Evolutionary conservation across 2,329 filamentous ascomycete species (phyloP), one percentile per base, ranked within the genome.

Genomic region (Emmonsiellopsis sp.): DNA sequence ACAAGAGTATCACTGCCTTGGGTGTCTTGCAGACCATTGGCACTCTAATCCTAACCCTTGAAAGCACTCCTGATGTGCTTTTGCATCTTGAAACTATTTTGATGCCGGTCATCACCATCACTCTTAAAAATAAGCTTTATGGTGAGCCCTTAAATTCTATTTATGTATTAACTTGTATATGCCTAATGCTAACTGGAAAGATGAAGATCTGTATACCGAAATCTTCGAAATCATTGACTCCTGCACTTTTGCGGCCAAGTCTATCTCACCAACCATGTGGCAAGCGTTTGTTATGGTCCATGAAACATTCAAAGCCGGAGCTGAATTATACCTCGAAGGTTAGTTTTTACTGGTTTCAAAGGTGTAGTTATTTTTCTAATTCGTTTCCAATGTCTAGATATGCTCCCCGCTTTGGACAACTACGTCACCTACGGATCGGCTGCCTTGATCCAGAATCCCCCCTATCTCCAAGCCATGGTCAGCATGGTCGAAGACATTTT

Each of bases 161-260:
- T 8, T 2, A 3, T 14, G 8, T 36, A 31, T 6, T 6, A 14
- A 3, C 37, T 40, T 40, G 9, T n/a, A 42, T 34, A n/a, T 37
- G 31, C 47, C 2, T 36, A 53, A 34, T 50, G 34, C 48, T 65
- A 60, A 66, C 63, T 42, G 17, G 8, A 60, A 36, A 36, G 52
- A 42, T 36, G 42, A 57, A 86, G 86, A 98, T 70, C 76, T 98
- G 21, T 98, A 96, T 71, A 98, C 97, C 68, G 93, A 98, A 68
- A 84, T 97, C 5, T 98, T 98, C 62, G 93, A 98, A 73, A 98
- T 98, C 63, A 95, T 98, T 62, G 93, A 98, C 70, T 96, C 90
- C 77, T 98, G 93, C 77, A 98, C 93, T 6, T 98, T 97, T 68
- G 89, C 93, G 9, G 92, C 93, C 57, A 98, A 97, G 77, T 82